Conservation (phyloP, 1,139 yeast species). For the Magnusiomyces tetraspermus region DNA sequence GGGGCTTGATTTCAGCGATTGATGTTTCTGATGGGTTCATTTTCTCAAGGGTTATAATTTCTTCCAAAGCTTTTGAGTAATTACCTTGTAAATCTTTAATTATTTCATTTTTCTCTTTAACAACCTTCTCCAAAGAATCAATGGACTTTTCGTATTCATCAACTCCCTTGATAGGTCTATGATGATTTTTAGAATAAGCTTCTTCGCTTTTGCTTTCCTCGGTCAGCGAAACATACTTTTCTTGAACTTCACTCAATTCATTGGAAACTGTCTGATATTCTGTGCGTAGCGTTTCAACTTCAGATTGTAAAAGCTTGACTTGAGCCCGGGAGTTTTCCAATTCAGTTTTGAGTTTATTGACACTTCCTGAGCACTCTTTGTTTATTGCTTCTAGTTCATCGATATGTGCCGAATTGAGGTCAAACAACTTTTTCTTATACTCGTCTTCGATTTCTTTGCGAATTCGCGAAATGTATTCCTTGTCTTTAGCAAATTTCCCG, state of each 20-base stretch:
- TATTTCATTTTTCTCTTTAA: background rate
- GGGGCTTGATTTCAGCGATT: background rate
- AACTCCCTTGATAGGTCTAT: background rate
- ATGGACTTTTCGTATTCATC: background rate
- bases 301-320: background rate
- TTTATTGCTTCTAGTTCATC: constrained; percentile 3
- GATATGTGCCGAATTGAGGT: background rate
- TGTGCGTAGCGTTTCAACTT: background rate
- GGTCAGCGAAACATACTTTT: background rate
- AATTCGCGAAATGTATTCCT: background rate
- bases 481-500: background rate
- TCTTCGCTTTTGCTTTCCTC: background rate
- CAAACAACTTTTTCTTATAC: constrained; percentile 1
- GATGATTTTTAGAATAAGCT: too few species aligned
- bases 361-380: background rate
- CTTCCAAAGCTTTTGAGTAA: background rate
- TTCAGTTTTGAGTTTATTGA: background rate
- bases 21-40: background rate
- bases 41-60: background rate
- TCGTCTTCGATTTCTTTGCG: constrained; percentile 1
- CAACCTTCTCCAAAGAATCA: background rate
- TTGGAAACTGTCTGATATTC: background rate
- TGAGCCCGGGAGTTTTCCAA: background rate
- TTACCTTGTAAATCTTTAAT: background rate
- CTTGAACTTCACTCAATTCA: background rate